Percentiles rank a stretch among this genome's conserved stretches.
These are phyloP conservation scores for Oxytropis ochrocephala DNA, from an alignment of 306 rosid genomes.

Conservation along the genomic window DNA sequence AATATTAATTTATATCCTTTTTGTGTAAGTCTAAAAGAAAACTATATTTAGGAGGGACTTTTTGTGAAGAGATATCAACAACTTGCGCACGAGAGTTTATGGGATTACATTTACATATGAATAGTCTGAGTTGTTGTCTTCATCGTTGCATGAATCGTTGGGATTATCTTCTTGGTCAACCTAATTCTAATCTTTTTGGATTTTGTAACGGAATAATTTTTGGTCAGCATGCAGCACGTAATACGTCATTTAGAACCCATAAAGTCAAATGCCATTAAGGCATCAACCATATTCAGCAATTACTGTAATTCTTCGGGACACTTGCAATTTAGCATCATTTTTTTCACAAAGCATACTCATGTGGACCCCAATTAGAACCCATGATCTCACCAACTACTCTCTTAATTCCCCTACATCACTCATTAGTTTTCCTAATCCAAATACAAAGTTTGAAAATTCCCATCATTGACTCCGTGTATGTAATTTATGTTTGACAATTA, in stretches of 20 bases:
- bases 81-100: too few relatives aligned
- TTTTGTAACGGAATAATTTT: background rate
- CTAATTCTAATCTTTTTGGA: too few relatives aligned
- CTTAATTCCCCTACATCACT: slow-evolving; percentile 10
- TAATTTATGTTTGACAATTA: background rate
- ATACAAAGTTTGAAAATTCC: background rate
- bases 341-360: background rate
- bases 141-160: too few relatives aligned
- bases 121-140: too few relatives aligned
- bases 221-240: slow-evolving; percentile 32
- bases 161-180: too few relatives aligned
- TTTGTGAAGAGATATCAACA: too few relatives aligned
- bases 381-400: slow-evolving; percentile 12
- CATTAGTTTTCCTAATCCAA: slow-evolving; percentile 13
- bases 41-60: too few relatives aligned
- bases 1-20: too few relatives aligned
- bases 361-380: slow-evolving; percentile 20
- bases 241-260: slow-evolving; percentile 26
- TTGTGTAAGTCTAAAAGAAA: too few relatives aligned
- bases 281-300: slow-evolving; percentile 2
- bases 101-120: too few relatives aligned
- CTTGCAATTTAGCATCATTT: background rate
- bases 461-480: background rate
- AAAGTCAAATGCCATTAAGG: slow-evolving; percentile 22
- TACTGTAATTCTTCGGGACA: slow-evolving; percentile 18